Base-by-base conservation (phyloP, 768 basidiomycete species). In the Filobasidium floriforme region DNA sequence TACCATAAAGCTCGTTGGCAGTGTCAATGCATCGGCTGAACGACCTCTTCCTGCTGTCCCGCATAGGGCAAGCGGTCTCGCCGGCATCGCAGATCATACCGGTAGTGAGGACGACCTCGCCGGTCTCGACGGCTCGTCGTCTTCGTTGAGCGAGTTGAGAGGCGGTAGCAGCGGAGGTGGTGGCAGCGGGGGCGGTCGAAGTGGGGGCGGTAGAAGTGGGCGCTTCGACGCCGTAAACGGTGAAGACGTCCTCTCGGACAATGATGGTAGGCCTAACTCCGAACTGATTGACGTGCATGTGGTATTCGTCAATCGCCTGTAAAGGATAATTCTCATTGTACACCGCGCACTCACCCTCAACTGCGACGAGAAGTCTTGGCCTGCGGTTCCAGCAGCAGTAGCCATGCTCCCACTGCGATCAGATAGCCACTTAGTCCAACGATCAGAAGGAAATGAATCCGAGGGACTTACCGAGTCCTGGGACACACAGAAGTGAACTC, bases 21-120 rank as follows among this genome's bases (percentile, higher is more conserved):
- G 54, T 57, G 15, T 57, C 54, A n/a, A 57, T 57, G 24, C 54
- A 57, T 28, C 26, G 19, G 29, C 18, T 57, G 24, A 57, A 57
- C 54, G 18, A 57, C 24, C 46, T 24, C 18, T 24, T 24, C 54
- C 24, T 57, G 54, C 54, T 22, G 46, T 49, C 46, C 24, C 54
- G 54, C 24, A 57, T 32, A 26, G 54, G 54, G 24, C 54, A 57
- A 57, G 54, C 54, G 54, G 54, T 57, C 3, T 57, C 2, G 2
- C 22, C 22, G 22, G 22, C 29, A 28, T 57, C 54, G 29, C 54
- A 57, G 54, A 57, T 32, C 22, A 24, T 57, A 15, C 15, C n/a
- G 5, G 24, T 3, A 7, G 15, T 3, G 54, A 26, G 24, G 54
- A 57, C 54, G 24, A 7, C 15, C 7, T 24, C 54, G 54, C 24